These are phyloP conservation scores for Phialocephala subalpina DNA, from an alignment of 2,329 filamentous ascomycete species.

Conservation along the genomic window DNA sequence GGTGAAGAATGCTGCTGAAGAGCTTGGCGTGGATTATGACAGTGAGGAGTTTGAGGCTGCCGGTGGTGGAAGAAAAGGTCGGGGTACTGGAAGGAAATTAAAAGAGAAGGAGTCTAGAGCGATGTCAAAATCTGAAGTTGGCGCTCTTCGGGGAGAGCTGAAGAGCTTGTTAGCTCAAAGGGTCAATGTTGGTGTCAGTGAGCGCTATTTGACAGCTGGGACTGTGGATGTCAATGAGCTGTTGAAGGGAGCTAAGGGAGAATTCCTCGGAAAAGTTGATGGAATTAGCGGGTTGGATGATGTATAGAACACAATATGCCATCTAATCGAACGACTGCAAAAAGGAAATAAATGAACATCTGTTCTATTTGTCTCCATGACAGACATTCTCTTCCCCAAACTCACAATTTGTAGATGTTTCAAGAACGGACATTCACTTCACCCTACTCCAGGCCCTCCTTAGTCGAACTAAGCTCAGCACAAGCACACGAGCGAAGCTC, in stretches of 20 bases:
- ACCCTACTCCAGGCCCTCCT: too few species aligned
- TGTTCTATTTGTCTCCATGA: too few species aligned
- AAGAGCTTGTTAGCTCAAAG: constrained; percentile 73
- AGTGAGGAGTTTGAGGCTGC: constrained; percentile 80
- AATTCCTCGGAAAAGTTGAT: constrained; percentile 45
- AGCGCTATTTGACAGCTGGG: constrained; percentile 84
- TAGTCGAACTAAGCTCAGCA: too few species aligned
- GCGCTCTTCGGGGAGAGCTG: constrained; percentile 74
- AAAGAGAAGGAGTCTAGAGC: constrained; percentile 75
- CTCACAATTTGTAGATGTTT: too few species aligned
- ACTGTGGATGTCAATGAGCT: constrained; percentile 83
- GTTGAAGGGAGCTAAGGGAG: constrained; percentile 67
- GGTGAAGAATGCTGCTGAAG: constrained; percentile 84
- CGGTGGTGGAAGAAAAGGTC: constrained; percentile 66
- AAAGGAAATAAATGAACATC: too few species aligned
- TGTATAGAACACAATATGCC: constrained; percentile 17
- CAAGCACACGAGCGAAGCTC: too few species aligned
- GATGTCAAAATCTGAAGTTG: constrained; percentile 78
- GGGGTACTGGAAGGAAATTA: constrained; percentile 76
- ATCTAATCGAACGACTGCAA: neutral
- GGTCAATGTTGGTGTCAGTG: constrained; percentile 88
- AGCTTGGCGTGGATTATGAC: constrained; percentile 93
- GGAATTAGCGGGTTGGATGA: constrained; percentile 43
- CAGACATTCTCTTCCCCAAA: too few species aligned
- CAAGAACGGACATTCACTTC: neutral